Percentiles rank a stretch among this genome's conserved stretches.
phyloP scores from a whole-genome alignment of 1,139 yeast species.

The Sugiyamaella castrensis region DNA sequence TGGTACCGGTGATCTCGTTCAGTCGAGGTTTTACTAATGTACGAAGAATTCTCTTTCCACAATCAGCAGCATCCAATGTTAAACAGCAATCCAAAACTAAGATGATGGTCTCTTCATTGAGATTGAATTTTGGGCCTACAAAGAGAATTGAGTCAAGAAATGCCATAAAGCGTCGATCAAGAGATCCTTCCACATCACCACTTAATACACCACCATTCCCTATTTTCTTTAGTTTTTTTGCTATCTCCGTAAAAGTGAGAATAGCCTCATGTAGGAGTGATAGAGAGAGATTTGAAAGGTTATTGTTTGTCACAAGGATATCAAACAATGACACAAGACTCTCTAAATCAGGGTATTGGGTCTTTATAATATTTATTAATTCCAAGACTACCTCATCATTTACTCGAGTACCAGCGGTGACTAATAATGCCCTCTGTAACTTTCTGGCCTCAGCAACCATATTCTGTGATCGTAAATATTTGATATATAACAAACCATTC shows the following conservation, averaged over 20 bases:
- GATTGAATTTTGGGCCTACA: constrained; percentile 6
- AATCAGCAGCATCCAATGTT: constrained; percentile 16
- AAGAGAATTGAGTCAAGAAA: constrained; percentile 14
- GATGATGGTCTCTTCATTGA: constrained; percentile 22
- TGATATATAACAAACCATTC: constrained; percentile 14
- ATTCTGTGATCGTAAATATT: constrained; percentile 23
- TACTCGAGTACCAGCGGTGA: not conserved
- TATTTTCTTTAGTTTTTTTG: not conserved
- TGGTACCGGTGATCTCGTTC: constrained; percentile 6
- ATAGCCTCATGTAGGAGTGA: constrained; percentile 17
- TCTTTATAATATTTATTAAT: constrained; percentile 10
- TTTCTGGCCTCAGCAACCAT: constrained; percentile 24
- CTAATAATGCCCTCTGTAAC: constrained; percentile 21
- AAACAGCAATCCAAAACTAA: constrained; percentile 27
- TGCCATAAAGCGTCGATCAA: constrained; percentile 5
- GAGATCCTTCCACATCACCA: too few relatives aligned
- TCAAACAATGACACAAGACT: constrained; percentile 13
- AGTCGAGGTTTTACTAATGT: constrained; percentile 19
- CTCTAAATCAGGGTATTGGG: constrained; percentile 17
- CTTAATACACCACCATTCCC: not conserved
- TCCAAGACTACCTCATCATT: constrained; percentile 13
- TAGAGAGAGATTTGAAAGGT: constrained; percentile 1
- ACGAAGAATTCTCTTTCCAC: constrained; percentile 21
- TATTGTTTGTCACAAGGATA: not conserved
- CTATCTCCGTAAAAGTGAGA: constrained; percentile 12